A percentile compares a stretch with the other conserved stretches of the same genome.
Conservation (phyloP, 352 stramenopile genomes). For the Pythium apleroticum region DNA sequence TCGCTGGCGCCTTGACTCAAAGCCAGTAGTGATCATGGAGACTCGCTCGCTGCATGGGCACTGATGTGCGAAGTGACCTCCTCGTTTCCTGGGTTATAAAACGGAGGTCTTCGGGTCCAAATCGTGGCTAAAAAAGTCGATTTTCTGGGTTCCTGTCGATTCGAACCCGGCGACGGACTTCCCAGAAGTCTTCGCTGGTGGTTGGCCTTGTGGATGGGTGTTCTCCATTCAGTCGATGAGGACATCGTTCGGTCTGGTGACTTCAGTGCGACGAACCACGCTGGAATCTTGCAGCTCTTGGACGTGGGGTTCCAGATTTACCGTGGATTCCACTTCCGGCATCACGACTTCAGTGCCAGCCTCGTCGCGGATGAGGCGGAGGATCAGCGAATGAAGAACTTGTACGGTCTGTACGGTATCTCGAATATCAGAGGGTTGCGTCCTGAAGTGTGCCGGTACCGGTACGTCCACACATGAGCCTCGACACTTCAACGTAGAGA, state of each 20-base stretch:
- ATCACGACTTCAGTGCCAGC: no score
- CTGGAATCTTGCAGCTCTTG: not conserved
- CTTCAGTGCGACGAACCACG: not conserved
- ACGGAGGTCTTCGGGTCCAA: not conserved
- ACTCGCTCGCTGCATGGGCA: no score
- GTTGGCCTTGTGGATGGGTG: not conserved
- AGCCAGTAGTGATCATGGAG: no score
- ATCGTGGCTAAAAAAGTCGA: not conserved
- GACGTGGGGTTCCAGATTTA: not conserved
- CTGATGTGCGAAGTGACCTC: no score
- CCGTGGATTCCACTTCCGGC: no score
- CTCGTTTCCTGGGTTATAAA: not conserved
- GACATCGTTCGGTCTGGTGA: no score
- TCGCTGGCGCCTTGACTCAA: no score
- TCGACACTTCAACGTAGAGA: not conserved
- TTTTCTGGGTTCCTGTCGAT: not conserved
- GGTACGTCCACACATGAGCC: no score
- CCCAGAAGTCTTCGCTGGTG: no score
- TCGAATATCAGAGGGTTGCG: slow-evolving; percentile 1
- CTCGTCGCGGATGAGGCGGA: not conserved
- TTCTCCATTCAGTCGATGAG: not conserved
- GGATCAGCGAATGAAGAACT: not conserved
- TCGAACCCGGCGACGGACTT: not conserved
- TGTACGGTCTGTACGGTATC: not conserved
- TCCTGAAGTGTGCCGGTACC: no score